A percentile compares a stretch with the other conserved stretches of the same genome.
Conservation (phyloP, 306 rosid genomes). For the Medicago arabica region DNA sequence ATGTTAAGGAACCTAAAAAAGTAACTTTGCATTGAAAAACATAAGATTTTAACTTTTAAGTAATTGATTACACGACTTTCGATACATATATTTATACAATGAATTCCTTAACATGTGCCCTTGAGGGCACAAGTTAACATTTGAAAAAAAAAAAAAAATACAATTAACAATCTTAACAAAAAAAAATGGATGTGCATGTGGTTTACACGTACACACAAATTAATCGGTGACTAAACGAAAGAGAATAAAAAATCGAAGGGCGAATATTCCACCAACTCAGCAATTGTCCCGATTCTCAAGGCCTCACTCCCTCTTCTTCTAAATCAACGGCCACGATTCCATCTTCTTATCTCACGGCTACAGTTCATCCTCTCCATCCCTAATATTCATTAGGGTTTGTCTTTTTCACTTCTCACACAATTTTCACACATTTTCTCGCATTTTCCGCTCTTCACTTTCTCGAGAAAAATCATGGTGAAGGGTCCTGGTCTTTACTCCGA, state of each 20-base stretch:
- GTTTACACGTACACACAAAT: constrained; percentile 22
- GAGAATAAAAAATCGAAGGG: background rate
- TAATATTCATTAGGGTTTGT: constrained; percentile 43
- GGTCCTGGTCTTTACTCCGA: constrained; percentile 96
- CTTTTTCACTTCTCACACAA: background rate
- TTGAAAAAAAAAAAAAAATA: too few relatives aligned
- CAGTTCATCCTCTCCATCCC: constrained; percentile 13
- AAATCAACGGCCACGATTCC: constrained; percentile 51
- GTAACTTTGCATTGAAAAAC: too few relatives aligned
- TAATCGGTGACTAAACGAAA: background rate
- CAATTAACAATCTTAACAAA: too few relatives aligned
- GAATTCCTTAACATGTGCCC: too few relatives aligned
- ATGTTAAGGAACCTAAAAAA: too few relatives aligned
- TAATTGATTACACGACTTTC: too few relatives aligned
- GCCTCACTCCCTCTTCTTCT: constrained; percentile 17
- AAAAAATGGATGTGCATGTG: background rate
- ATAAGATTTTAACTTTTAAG: too few relatives aligned
- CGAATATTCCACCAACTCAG: constrained; percentile 43
- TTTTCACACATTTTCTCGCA: constrained; percentile 23
- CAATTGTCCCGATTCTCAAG: constrained; percentile 37
- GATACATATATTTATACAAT: too few relatives aligned
- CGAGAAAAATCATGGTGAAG: constrained; percentile 72
- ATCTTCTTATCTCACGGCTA: constrained; percentile 47
- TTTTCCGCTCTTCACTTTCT: constrained; percentile 49
- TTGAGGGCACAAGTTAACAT: too few relatives aligned